Base-by-base conservation (phyloP, 169 alveolate species). In the Blepharisma undulans region DNA sequence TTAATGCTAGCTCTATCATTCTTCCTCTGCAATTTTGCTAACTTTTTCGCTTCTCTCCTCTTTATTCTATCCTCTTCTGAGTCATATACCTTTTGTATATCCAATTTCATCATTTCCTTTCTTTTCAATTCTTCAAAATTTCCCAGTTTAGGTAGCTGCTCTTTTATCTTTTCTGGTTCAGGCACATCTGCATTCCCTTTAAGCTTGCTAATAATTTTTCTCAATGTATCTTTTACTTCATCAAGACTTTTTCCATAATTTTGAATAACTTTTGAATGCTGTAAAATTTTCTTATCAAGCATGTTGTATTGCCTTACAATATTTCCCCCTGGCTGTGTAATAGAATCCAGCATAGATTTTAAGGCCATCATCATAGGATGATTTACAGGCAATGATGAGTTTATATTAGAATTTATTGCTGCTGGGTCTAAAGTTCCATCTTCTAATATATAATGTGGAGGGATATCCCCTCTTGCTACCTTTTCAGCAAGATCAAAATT, bases 391-490 rank as follows among this genome's bases (percentile, higher is more conserved):
- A 79, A n/a, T 4, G 66, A 29, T n/a, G 87, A 79, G 66, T 79
- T 79, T n/a, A 30, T 33, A 29, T 29, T n/a, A 1, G 91, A 36
- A 48, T 86, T 29, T 6, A 86, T 27, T 66, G 84, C 48, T 29
- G 91, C 91, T 29, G 91, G 84, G 84, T 86, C 91, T 7, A 86
- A 32, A 71, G 48, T 27, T 18, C 91, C 91, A 22, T 86, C 84
- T 27, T 60, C 48, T 66, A 19, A 29, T 19, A 86, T 36, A 72
- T 86, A 86, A 22, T 60, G 60, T 19, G 48, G 72, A 27, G 84
- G 84, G 29, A 86, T 36, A 22, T 66, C 66, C n/a, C 84, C 91
- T 72, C 36, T 86, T 21, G 36, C 30, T n/a, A 86, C 84, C 14
- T 72, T 27, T 72, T 86, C 91, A 27, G 91, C 80, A 21, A 86